Percentiles rank a stretch among this genome's conserved stretches.
These are phyloP conservation scores for Boletus insuetus DNA, from an alignment of 768 basidiomycete species.

Conservation along the genomic window DNA sequence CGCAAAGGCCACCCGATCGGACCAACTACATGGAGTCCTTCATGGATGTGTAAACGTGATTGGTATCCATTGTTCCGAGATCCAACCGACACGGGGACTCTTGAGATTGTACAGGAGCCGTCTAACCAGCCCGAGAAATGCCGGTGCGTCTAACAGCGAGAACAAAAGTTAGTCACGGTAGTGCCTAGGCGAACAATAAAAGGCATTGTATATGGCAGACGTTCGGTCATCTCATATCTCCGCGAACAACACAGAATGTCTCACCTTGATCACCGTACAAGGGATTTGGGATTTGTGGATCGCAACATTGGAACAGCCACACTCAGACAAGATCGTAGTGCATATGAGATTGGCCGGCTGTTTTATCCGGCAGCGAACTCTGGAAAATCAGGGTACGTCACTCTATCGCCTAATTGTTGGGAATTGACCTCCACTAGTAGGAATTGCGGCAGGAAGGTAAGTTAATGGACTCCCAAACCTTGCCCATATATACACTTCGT, in stretches of 20 bases:
- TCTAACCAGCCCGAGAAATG: constrained; percentile 10
- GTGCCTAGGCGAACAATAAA: constrained; percentile 25
- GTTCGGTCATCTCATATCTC: constrained; percentile 8
- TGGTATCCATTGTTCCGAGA: constrained; percentile 22
- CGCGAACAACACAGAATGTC: constrained; percentile 26
- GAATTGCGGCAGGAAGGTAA: neutral
- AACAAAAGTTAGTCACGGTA: constrained; percentile 22
- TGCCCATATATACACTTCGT: constrained; percentile 65
- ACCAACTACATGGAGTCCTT: constrained; percentile 7
- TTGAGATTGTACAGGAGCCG: constrained; percentile 1
- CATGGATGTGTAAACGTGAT: constrained; percentile 6
- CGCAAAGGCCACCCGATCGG: constrained; percentile 7
- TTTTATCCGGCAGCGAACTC: neutral
- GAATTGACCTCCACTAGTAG: neutral
- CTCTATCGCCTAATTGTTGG: neutral
- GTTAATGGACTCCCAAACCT: constrained; percentile 57
- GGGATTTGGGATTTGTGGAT: neutral
- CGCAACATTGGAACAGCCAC: constrained; percentile 13
- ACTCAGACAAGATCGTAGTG: constrained; percentile 9
- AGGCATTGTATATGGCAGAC: neutral
- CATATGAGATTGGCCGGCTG: neutral
- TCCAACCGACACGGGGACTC: neutral
- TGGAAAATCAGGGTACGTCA: constrained; percentile 5
- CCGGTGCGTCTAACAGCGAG: constrained; percentile 7
- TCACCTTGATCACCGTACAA: constrained; percentile 33